These are phyloP conservation scores for Trypanosoma mega DNA, from an alignment of 208 protist species.

Conservation along the genomic window DNA sequence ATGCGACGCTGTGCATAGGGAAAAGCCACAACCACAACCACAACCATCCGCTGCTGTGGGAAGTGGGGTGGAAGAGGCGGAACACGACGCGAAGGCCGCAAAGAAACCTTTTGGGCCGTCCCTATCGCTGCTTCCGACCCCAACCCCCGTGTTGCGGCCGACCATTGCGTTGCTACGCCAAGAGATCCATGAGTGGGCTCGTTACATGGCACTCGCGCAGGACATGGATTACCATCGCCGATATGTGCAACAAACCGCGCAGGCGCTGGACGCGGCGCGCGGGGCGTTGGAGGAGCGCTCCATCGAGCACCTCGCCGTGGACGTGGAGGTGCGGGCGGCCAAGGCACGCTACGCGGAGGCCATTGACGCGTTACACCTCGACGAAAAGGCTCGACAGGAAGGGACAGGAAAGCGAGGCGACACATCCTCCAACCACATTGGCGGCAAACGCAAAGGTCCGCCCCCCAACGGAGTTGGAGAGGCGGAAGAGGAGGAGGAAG, in stretches of 20 bases:
- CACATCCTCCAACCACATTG: no score
- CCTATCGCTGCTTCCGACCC: no score
- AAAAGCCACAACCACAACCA: no score
- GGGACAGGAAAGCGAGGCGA: conserved; percentile 11
- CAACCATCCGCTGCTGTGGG: no score
- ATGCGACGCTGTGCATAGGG: no score
- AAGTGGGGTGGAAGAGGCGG: no score
- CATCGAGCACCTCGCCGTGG: conserved; percentile 11
- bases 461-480: conserved; percentile 30
- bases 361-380: conserved; percentile 18
- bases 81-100: no score
- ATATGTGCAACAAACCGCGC: conserved; percentile 3
- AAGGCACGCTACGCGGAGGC: neutral
- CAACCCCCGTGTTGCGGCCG: no score
- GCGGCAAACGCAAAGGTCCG: no score
- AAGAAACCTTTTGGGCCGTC: no score
- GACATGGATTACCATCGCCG: neutral
- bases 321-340: conserved; percentile 5
- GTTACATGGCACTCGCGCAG: neutral
- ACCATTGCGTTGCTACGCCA: conserved; percentile 1
- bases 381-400: conserved; percentile 25
- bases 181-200: conserved; percentile 17
- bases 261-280: conserved; percentile 1
- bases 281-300: conserved; percentile 3
- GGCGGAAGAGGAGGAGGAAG: conserved; percentile 27